A percentile compares a stretch with the other conserved stretches of the same genome.
These are phyloP conservation scores for Rubia tinctorum DNA, from an alignment of 305 asterid species.

Conservation along the genomic window DNA sequence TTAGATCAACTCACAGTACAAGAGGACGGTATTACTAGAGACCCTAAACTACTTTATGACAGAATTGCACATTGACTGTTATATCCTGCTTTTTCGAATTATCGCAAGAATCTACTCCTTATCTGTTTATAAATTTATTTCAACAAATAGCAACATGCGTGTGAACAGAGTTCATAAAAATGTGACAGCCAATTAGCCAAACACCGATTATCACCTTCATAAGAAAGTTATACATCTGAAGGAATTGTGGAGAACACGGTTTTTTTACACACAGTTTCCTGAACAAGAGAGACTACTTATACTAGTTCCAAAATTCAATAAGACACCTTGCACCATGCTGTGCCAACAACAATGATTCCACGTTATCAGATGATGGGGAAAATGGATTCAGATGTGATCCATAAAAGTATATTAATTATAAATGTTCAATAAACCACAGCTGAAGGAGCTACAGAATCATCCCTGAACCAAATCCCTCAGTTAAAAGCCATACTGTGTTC, in stretches of 20 bases:
- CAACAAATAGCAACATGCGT: constrained; percentile 7
- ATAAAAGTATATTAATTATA: background rate
- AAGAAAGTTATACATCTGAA: background rate
- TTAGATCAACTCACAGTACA: background rate
- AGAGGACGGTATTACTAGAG: background rate
- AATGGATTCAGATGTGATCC: background rate
- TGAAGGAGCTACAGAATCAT: background rate
- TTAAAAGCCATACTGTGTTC: background rate
- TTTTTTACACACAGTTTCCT: background rate
- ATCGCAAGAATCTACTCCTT: background rate
- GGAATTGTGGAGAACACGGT: background rate
- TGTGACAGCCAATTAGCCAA: too few species aligned
- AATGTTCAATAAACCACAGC: background rate
- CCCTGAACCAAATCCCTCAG: background rate
- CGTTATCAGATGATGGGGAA: background rate
- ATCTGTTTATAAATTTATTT: background rate
- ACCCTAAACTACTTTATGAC: background rate
- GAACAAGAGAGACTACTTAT: background rate
- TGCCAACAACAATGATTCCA: background rate
- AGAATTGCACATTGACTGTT: background rate
- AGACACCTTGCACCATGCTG: background rate
- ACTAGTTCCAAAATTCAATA: background rate
- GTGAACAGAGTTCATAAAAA: background rate
- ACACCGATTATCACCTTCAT: background rate
- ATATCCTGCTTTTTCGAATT: background rate